Base-by-base conservation (phyloP, 495 filamentous ascomycete genomes). In the Gamarada debralockiae region DNA sequence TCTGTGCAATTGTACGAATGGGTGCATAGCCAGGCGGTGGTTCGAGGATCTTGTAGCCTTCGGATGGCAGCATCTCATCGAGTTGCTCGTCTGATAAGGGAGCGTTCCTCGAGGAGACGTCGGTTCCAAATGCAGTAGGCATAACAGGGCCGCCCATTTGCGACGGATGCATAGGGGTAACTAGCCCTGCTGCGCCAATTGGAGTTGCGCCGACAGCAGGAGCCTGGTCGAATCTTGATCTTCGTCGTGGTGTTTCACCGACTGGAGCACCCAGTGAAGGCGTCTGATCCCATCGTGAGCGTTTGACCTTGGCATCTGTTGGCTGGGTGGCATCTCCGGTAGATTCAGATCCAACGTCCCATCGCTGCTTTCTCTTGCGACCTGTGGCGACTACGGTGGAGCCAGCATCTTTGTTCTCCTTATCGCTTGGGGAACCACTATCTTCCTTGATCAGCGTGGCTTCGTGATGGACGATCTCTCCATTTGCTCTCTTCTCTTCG, bases 41-140 rank as follows among this genome's bases (percentile, higher is more conserved):
- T 8, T 95, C 89, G 17, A 97, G 78, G 55, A 96, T 86, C 63
- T 95, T 87, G 78, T 95, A 99, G 27, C 95, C 95, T 62, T 97
- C 87, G 8, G 80, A 76, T 8, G 95, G 95, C 2, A 99, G 78
- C 82, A 97, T 89, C 58, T 85, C 72, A 67, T 99, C 87, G 25
- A 99, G 82, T 59, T 96, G 90, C 68, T 97, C 93, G 65, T 99
- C 95, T 29, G 91, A 90, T 47, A 95, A 73, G 1, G 86, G 77
- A 49, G 83, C 86, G 64, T 88, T 88, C 49, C 91, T 83, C 50
- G 76, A 79, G n/a, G 86, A 84, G 18, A 90, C 80, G 65, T 95
- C 90, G 22, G 84, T 85, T 25, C 89, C 91, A 70, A 95, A 95
- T 36, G 79, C 72, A 46, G 75, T 72, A 38, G 80, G 73, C 58